Evolutionary conservation across 1,139 yeast species (phyloP).

Genomic region (Taiozyma sp.): DNA sequence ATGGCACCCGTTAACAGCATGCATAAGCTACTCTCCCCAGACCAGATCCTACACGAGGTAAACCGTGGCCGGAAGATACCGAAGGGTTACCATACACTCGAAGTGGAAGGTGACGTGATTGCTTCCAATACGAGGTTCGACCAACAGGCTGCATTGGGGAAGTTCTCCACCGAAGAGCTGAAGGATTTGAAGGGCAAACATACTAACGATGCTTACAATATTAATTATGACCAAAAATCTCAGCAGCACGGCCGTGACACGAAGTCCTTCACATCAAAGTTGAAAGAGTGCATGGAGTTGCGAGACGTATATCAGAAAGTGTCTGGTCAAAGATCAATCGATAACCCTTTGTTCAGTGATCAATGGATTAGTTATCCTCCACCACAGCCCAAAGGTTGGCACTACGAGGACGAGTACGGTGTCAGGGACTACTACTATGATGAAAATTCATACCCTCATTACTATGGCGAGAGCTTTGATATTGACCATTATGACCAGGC

Average conservation of each 20-base stretch:
- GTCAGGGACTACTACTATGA: slow-evolving; percentile 19
- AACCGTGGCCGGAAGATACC: slow-evolving; percentile 18
- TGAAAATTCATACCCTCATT: slow-evolving; percentile 15
- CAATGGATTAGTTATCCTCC: slow-evolving; percentile 21
- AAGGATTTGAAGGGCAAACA: slow-evolving; percentile 1
- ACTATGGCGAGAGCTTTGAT: slow-evolving; percentile 21
- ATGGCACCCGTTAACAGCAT: neutral
- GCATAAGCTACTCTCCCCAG: slow-evolving; percentile 4
- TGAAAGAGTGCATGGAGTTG: slow-evolving; percentile 4
- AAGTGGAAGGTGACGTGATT: slow-evolving; percentile 19
- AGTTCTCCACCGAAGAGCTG: slow-evolving; percentile 7
- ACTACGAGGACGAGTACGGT: slow-evolving; percentile 24
- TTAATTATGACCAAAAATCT: slow-evolving; percentile 1
- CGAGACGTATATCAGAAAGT: slow-evolving; percentile 15
- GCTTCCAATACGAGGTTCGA: slow-evolving; percentile 19
- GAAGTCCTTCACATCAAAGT: slow-evolving; percentile 5
- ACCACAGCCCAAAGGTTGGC: slow-evolving; percentile 23
- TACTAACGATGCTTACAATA: slow-evolving; percentile 2
- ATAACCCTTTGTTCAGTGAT: slow-evolving; percentile 17
- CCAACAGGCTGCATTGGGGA: slow-evolving; percentile 17
- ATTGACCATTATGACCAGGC: slow-evolving; percentile 11
- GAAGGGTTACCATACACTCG: slow-evolving; percentile 5
- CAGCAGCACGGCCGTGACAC: slow-evolving; percentile 10
- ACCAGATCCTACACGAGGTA: slow-evolving; percentile 14
- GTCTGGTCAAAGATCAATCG: slow-evolving; percentile 17